A percentile compares a stretch with the other conserved stretches of the same genome.
Conservation (phyloP, 2,329 filamentous ascomycete species). For the Dothidotthia symphoricarpi region DNA sequence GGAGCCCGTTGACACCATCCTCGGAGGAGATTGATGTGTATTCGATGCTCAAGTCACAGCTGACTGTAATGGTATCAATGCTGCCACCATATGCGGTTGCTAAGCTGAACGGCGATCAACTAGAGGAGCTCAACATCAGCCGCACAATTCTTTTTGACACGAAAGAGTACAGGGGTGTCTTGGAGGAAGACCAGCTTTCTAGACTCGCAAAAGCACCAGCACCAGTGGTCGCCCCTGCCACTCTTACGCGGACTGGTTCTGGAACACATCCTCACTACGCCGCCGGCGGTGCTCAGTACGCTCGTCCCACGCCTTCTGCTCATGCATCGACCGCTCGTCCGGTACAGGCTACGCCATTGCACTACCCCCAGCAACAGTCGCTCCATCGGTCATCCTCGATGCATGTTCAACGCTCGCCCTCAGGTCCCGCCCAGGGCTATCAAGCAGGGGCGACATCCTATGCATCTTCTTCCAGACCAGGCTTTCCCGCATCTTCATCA, state of each 20-base stretch:
- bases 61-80: slow-evolving; percentile 69
- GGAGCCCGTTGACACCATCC: slow-evolving; percentile 65
- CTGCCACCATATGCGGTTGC: slow-evolving; percentile 83
- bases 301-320: slow-evolving; percentile 28
- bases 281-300: slow-evolving; percentile 30
- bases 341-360: slow-evolving; percentile 27
- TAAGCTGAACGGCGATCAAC: slow-evolving; percentile 79
- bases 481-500: slow-evolving; percentile 28
- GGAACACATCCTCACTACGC: slow-evolving; percentile 33
- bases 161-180: slow-evolving; percentile 71
- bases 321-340: slow-evolving; percentile 30
- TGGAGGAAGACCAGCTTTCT: slow-evolving; percentile 74
- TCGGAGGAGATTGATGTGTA: slow-evolving; percentile 61
- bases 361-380: slow-evolving; percentile 38
- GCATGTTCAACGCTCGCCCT: slow-evolving; percentile 37
- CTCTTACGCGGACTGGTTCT: slow-evolving; percentile 27
- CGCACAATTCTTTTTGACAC: slow-evolving; percentile 72
- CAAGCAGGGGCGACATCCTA: slow-evolving; percentile 32
- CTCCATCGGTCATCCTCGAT: slow-evolving; percentile 39
- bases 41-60: slow-evolving; percentile 70
- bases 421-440: slow-evolving; percentile 28
- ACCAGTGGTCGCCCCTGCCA: slow-evolving; percentile 27
- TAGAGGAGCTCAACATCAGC: slow-evolving; percentile 80
- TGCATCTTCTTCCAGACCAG: slow-evolving; percentile 25
- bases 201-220: slow-evolving; percentile 45